Base-by-base conservation (phyloP, 1,284 basidiomycete species). In the Papiliotrema fonsecae region DNA sequence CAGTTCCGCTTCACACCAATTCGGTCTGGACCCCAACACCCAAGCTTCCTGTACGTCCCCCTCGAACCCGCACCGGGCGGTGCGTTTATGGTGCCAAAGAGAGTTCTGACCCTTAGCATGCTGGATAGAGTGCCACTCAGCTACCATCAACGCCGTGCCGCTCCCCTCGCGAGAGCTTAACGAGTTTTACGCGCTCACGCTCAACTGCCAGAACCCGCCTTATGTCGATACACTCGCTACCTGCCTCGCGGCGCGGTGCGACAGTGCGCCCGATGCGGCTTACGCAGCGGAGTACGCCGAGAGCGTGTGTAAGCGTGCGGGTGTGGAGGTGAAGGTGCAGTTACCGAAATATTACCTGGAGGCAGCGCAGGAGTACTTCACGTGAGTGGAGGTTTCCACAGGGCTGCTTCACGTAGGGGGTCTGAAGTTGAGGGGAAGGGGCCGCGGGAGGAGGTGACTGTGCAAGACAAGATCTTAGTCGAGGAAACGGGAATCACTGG, bases 221-320 rank as follows among this genome's bases (percentile, higher is more conserved):
- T 58, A 58, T 44, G 35, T 50, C 43, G 37, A 31, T 7, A 25
- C 39, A 37, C 51, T 69, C 35, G 26, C 54, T 13, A 19, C 25
- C 4, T 72, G 69, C 49, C 55, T 72, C 3, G 53, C 62, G 13
- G 14, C 41, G 2, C 25, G 19, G 2, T 70, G 68, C 48, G 32
- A 31, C 6, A 67, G 64, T 0, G 62, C 65, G 3, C 61, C 67
- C 0, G 67, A 69, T 50, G 58, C 65, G 6, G 68, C 63, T 0
- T 72, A 72, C 45, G 69, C 62, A 2, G 27, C 60, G 14, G 69
- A 69, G 50, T 70, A 62, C 38, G 67, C 56, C 3, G 19, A 35
- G 9, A 36, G 39, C 25, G 61, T 56, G 37, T 72, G 69, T 46
- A 22, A 10, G 3, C 57, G 60, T 6, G 68, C 60, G 2, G 68